Base-by-base conservation (phyloP, 78 protist species). In the Guillardia theta region DNA sequence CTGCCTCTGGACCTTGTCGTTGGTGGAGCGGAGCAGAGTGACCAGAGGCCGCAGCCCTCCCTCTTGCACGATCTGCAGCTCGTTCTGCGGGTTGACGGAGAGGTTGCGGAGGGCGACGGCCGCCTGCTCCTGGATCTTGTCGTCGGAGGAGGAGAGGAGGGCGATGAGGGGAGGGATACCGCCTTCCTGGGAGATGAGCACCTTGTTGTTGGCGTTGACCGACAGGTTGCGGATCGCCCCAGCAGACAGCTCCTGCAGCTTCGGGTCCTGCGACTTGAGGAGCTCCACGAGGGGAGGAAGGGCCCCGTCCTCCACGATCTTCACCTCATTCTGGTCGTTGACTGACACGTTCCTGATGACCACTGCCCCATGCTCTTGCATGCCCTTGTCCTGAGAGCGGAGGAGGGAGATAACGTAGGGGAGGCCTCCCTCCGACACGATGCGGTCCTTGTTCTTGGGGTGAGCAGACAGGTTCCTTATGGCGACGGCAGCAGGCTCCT, bases 71-170 rank as follows among this genome's bases (percentile, higher is more conserved):
- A 88, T 88, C 62, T 88, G 93, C 64, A 88, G 70, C 93, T 88
- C 93, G 93, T 88, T 88, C 62, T 88, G 93, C 54, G 93, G 93
- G 93, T 88, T 88, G 36, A 88, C 93, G 2, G 47, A 33, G 70
- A 88, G 64, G 64, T 88, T 88, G 93, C 93, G 93, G 47, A 88
- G 93, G 46, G 93, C 48, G 47, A 88, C 93, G 33, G 93, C 93
- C 43, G 76, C 54, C 64, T 88, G 93, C 64, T 88, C 93, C 93
- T 48, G 62, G 64, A 88, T 88, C 93, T 33, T 27, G 43, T 88
- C 93, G 62, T 88, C 93, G 46, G 93, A 15, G 30, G 76, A 48
- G 76, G 70, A 45, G 46, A 88, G 93, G 46, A 88, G 62, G 45
- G 54, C 76, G 62, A 88, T 88, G 22, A 88, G 93, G 22, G 93